A percentile compares a stretch with the other conserved stretches of the same genome.
phyloP scores from a whole-genome alignment of 2,329 filamentous ascomycete species.

The Ceratocystis ficicola region DNA sequence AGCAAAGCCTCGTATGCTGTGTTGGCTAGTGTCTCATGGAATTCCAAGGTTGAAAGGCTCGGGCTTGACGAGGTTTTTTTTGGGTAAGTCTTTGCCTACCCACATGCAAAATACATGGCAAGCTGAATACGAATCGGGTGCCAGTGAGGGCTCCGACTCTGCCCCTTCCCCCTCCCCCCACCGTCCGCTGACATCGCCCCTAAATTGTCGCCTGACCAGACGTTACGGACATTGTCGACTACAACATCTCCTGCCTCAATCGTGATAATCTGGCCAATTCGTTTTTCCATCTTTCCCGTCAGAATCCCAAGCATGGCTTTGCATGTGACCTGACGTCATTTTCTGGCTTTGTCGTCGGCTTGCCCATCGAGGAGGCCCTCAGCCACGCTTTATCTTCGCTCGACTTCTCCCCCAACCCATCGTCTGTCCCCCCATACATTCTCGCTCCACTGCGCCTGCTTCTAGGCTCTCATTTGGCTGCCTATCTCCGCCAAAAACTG shows the following conservation, averaged over 20 bases:
- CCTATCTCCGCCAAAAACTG: slow-evolving; percentile 57
- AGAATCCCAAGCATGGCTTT: slow-evolving; percentile 72
- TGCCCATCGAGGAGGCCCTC: neutral
- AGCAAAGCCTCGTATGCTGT: slow-evolving; percentile 71
- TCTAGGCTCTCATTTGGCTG: slow-evolving; percentile 70
- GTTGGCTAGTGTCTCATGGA: slow-evolving; percentile 65
- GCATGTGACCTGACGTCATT: slow-evolving; percentile 57
- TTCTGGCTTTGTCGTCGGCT: slow-evolving; percentile 38
- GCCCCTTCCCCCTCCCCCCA: neutral
- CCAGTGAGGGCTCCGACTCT: slow-evolving; percentile 1
- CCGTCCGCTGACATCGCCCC: neutral
- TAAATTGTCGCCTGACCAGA: slow-evolving; percentile 40
- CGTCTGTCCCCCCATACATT: neutral
- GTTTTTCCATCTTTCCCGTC: slow-evolving; percentile 65
- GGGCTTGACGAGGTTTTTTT: slow-evolving; percentile 76
- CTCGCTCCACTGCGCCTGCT: slow-evolving; percentile 46
- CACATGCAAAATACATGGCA: neutral
- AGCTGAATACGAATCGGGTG: neutral
- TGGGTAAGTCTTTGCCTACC: slow-evolving; percentile 30
- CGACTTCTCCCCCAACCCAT: neutral
- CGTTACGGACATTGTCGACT: slow-evolving; percentile 73
- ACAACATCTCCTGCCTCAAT: slow-evolving; percentile 65
- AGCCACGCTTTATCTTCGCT: neutral
- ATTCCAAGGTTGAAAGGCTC: slow-evolving; percentile 61
- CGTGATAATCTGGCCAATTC: slow-evolving; percentile 49